Evolutionary conservation across 1,284 basidiomycete species (phyloP).

Genomic region (Lignosus rhinocerotis): DNA sequence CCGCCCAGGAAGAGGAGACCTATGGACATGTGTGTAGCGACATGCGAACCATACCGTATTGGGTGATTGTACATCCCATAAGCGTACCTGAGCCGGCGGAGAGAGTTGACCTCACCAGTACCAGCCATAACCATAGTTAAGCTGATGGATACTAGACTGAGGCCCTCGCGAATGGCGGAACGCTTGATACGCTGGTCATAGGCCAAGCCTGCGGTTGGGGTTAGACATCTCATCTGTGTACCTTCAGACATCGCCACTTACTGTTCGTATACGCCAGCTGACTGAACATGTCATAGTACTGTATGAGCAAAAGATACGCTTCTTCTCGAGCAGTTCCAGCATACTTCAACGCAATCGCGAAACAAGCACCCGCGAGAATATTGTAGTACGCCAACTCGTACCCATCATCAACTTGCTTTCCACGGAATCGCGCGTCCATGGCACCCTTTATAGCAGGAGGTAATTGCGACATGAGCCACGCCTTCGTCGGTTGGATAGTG

Average conservation of each 20-base stretch:
- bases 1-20: constrained; percentile 94
- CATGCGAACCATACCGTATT: constrained; percentile 87
- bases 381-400: constrained; percentile 88
- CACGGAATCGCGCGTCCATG: constrained; percentile 52
- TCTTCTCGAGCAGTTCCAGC: constrained; percentile 90
- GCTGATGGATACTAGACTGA: constrained; percentile 85
- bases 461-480: constrained; percentile 80
- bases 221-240: background rate
- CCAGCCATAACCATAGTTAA: constrained; percentile 95
- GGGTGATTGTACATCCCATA: constrained; percentile 88
- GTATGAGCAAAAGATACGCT: constrained; percentile 82
- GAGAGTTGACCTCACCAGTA: constrained; percentile 89
- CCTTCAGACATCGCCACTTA: constrained; percentile 34
- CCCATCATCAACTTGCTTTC: constrained; percentile 67
- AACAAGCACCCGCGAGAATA: constrained; percentile 87
- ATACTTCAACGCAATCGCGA: constrained; percentile 90
- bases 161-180: constrained; percentile 83
- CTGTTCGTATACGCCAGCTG: constrained; percentile 64
- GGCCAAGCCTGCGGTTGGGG: constrained; percentile 51
- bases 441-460: constrained; percentile 68
- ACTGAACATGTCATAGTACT: constrained; percentile 80
- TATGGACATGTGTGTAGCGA: constrained; percentile 89
- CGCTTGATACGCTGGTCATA: constrained; percentile 88
- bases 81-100: constrained; percentile 86
- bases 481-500: constrained; percentile 65